A percentile compares a stretch with the other conserved stretches of the same genome.
phyloP scores from a whole-genome alignment of 768 basidiomycete genomes.

The Termitomyces sp. region DNA sequence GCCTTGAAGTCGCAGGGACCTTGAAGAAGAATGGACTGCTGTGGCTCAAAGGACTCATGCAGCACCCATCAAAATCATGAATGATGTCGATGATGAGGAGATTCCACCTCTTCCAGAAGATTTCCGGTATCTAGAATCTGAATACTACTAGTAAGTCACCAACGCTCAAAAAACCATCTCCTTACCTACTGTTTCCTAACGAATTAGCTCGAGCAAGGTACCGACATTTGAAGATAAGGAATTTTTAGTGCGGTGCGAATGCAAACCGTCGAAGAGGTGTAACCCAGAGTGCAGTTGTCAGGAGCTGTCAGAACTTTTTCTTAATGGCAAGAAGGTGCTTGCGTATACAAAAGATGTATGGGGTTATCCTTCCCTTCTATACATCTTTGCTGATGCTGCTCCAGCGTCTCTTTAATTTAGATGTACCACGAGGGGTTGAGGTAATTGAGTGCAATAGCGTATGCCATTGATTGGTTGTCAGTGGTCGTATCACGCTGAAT shows the following conservation, averaged over 20 bases:
- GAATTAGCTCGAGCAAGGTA: constrained; percentile 17
- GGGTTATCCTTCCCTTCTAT: background rate
- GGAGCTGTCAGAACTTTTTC: constrained; percentile 35
- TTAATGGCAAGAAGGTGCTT: constrained; percentile 25
- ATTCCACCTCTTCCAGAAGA: constrained; percentile 39
- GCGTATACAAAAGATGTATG: constrained; percentile 45
- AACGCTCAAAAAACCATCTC: background rate
- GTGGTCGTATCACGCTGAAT: background rate
- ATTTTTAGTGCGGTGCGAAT: constrained; percentile 45
- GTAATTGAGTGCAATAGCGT: constrained; percentile 71
- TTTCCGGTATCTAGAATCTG: constrained; percentile 55
- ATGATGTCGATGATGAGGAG: constrained; percentile 42
- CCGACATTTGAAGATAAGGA: constrained; percentile 24
- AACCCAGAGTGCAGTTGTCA: constrained; percentile 48
- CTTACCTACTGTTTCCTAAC: background rate
- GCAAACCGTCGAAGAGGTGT: constrained; percentile 32
- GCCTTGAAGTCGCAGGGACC: constrained; percentile 21
- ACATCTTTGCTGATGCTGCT: background rate
- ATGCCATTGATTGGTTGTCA: constrained; percentile 10
- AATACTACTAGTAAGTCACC: constrained; percentile 46
- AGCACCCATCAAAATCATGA: constrained; percentile 34
- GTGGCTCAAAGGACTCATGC: constrained; percentile 27
- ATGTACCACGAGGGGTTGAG: constrained; percentile 40
- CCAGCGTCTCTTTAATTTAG: constrained; percentile 53
- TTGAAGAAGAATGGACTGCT: constrained; percentile 34